Conservation (phyloP, 2,329 filamentous ascomycete species). For the Endothia cerciana region DNA sequence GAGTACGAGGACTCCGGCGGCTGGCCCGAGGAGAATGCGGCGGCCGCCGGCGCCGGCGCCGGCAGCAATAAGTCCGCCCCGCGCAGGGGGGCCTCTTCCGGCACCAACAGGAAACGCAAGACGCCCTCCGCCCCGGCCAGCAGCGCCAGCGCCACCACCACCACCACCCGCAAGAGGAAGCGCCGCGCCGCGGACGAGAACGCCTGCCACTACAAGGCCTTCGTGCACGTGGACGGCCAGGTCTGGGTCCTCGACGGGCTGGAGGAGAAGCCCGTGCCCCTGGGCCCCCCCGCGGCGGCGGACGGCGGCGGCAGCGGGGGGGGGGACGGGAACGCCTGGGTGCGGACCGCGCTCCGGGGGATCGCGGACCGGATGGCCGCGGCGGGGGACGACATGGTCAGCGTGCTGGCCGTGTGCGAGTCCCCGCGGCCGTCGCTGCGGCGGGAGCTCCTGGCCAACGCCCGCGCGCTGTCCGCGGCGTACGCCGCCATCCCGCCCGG, state of each 20-base stretch:
- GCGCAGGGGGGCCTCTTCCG: neutral
- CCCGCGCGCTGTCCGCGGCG: slow-evolving; percentile 40
- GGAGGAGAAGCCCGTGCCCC: slow-evolving; percentile 68
- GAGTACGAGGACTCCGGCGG: slow-evolving; percentile 49
- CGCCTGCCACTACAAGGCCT: slow-evolving; percentile 87
- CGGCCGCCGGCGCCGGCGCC: slow-evolving; percentile 32
- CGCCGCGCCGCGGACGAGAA: slow-evolving; percentile 53
- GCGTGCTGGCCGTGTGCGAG: slow-evolving; percentile 73
- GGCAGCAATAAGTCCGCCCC: slow-evolving; percentile 37
- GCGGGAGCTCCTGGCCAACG: slow-evolving; percentile 49
- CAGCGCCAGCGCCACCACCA: slow-evolving; percentile 32
- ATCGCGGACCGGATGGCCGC: slow-evolving; percentile 71
- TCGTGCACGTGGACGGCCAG: slow-evolving; percentile 70
- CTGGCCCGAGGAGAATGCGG: slow-evolving; percentile 37
- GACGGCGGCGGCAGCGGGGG: neutral
- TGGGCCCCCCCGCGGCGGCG: slow-evolving; percentile 51
- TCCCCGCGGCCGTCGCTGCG: slow-evolving; percentile 60
- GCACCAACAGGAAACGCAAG: slow-evolving; percentile 29
- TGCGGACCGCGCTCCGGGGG: slow-evolving; percentile 65
- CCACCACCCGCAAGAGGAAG: slow-evolving; percentile 38
- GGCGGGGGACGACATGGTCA: slow-evolving; percentile 69
- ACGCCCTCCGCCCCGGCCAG: slow-evolving; percentile 13
- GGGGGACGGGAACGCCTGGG: slow-evolving; percentile 55
- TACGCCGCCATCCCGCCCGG: slow-evolving; percentile 39
- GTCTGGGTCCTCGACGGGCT: slow-evolving; percentile 92